phyloP scores from a whole-genome alignment of 1,284 basidiomycete genomes.

The Pseudozyma sp. region DNA sequence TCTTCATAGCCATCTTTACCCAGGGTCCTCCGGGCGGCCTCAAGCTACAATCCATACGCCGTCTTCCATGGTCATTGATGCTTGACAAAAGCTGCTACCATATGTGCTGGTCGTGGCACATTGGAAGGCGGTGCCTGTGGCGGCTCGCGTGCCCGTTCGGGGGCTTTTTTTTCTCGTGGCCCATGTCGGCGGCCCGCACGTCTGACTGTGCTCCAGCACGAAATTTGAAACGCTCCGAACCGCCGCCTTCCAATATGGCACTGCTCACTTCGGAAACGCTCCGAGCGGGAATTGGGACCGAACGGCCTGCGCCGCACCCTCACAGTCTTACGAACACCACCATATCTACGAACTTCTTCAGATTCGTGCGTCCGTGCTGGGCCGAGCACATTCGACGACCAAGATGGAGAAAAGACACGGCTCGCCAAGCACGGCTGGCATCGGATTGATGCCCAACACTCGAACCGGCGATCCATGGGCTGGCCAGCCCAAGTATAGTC shows the following conservation, averaged over 20 bases:
- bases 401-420: constrained; percentile 31
- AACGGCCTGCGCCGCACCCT: no score
- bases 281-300: neutral
- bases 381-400: neutral
- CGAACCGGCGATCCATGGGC: constrained; percentile 47
- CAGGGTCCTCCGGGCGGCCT: no score
- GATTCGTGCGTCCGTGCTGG: no score
- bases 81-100: no score
- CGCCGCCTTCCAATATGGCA: constrained; percentile 5
- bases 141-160: constrained; percentile 4
- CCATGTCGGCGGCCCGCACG: constrained; percentile 16
- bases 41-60: no score
- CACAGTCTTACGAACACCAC: no score
- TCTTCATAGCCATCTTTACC: no score
- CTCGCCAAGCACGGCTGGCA: constrained; percentile 32
- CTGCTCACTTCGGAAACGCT: neutral
- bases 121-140: no score
- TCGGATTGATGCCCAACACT: constrained; percentile 35
- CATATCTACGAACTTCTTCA: no score
- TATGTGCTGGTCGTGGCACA: no score
- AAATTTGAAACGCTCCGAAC: constrained; percentile 26
- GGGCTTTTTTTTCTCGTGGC: constrained; percentile 4
- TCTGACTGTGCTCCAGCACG: neutral
- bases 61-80: no score
- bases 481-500: constrained; percentile 49